Percentiles rank a stretch among this genome's conserved stretches.
These are phyloP conservation scores for Gentiana dahurica DNA, from an alignment of 257 asterid species.

Conservation along the genomic window DNA sequence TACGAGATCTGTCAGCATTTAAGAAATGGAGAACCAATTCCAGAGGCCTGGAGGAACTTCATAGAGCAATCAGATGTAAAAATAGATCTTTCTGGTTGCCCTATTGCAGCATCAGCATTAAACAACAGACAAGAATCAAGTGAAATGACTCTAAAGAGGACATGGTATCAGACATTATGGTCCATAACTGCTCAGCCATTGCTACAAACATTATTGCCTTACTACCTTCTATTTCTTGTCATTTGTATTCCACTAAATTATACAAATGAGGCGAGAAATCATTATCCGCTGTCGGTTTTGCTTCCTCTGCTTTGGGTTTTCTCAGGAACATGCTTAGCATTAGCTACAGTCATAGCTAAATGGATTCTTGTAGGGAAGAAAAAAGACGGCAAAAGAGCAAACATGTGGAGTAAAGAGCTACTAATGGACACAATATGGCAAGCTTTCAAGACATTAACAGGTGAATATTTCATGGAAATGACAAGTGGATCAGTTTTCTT, in stretches of 20 bases:
- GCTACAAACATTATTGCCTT: slow-evolving; percentile 64
- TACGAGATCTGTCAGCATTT: slow-evolving; percentile 74
- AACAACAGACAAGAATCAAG: slow-evolving; percentile 9
- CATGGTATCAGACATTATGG: slow-evolving; percentile 57
- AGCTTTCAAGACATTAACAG: slow-evolving; percentile 55
- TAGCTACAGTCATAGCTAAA: slow-evolving; percentile 42
- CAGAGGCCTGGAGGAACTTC: slow-evolving; percentile 71
- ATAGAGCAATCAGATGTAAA: slow-evolving; percentile 74
- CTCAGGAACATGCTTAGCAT: slow-evolving; percentile 46
- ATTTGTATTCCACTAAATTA: slow-evolving; percentile 33
- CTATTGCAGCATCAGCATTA: slow-evolving; percentile 30
- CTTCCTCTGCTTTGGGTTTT: slow-evolving; percentile 61
- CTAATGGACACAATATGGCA: slow-evolving; percentile 78
- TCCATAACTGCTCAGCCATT: slow-evolving; percentile 49
- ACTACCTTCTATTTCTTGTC: slow-evolving; percentile 40
- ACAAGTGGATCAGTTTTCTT: slow-evolving; percentile 53
- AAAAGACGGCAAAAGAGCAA: slow-evolving; percentile 53
- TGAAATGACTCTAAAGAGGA: slow-evolving; percentile 47
- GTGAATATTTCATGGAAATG: slow-evolving; percentile 67
- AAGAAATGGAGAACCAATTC: slow-evolving; percentile 72
- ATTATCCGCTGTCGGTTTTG: slow-evolving; percentile 39
- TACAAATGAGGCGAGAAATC: slow-evolving; percentile 14
- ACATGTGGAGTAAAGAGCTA: slow-evolving; percentile 52
- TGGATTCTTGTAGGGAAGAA: slow-evolving; percentile 55
- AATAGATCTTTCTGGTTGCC: slow-evolving; percentile 81